Evolutionary conservation across 2,329 filamentous ascomycete species (phyloP), one percentile per base, ranked within the genome.

Genomic region (Phoma sp.): DNA sequence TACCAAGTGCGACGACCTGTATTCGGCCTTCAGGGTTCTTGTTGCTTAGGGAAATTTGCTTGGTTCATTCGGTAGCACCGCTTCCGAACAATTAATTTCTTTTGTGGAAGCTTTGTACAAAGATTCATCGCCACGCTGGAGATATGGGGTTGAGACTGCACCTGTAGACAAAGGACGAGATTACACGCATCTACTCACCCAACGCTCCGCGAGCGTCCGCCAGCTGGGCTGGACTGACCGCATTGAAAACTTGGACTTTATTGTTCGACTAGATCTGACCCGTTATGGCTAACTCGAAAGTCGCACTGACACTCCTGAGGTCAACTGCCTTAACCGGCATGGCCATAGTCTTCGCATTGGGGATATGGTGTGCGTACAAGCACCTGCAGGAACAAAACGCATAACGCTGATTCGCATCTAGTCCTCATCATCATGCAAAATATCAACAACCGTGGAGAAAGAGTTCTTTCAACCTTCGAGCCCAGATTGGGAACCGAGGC

Each of bases 291-390:
- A 20, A 15, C n/a, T 34, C 47, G 11, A 52, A 40, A 7, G 25
- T 51, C 28, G 38, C 52, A 11, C 45, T 61, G 33, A 53, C 43
- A n/a, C 40, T 54, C 4, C 39, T 66, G 46, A 57, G 66, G 42
- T 48, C 50, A 21, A 42, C 66, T 29, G 66, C 48, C 7, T 40
- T 66, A 15, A 4, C 64, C 10, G 43, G 62, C 30, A 59, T 58
- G 7, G 23, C 59, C 12, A 49, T 36, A 10, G 47, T 61, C 23
- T 56, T 66, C 21, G 63, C 53, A 6, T 40, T 66, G 33, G 60
- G 60, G 5, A 58, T 53, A 37, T 68, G 61, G 61, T 30, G 66
- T 65, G 55, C 23, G 66, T 60, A n/a, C 20, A 12, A 7, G 20
- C 11, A 5, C 39, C 36, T 26, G 12, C 25, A 34, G 5, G 9